Base-by-base conservation (phyloP, 441 rosid species). In the Kokia cookei region DNA sequence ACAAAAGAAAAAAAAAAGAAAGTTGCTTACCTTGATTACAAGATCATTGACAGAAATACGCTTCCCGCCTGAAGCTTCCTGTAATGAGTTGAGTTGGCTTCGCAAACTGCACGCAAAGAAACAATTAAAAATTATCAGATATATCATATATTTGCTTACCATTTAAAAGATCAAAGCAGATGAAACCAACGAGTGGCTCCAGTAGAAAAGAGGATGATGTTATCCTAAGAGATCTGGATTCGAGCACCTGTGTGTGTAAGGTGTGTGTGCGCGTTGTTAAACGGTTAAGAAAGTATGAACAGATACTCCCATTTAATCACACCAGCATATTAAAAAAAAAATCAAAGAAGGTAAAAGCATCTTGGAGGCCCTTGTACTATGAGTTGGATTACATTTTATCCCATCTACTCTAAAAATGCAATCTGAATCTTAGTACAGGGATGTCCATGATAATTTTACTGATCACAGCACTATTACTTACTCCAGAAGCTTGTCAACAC, bases 401-500 rank as follows among this genome's bases (percentile, higher is more conserved):
- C 6, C 40, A 7, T 8, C 40, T 37, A 37, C 8, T 37, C 8
- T 6, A 37, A 37, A 37, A 35, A 35, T 35, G 40, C 40, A 35
- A 37, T 37, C 40, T 6, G 40, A 6, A 7, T 37, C 40, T 37
- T 37, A 6, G 40, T 37, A 37, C 40, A 37, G 7, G 40, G 8
- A 6, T 2, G 2, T 37, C 40, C 40, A 5, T 37, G 8, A 37
- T 37, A 1, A 7, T 37, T 1, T 37, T 37, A 37, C 8, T 6
- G 72, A 72, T 22, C 19, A 55, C n/a, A 69, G 51, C 73, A 72
- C 76, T 60, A 19, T 77, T 58, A 77, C 89, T 87, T 78, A 93
- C 98, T 83, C 85, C 93, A 88, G 84, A 57, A 96, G 93, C 84
- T 87, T 92, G 90, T 93, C 98, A 71, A 93, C 99, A 76, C 93